These are phyloP conservation scores for Daldinia eschscholtzii DNA, from an alignment of 2,329 filamentous ascomycete species.

Conservation along the genomic window DNA sequence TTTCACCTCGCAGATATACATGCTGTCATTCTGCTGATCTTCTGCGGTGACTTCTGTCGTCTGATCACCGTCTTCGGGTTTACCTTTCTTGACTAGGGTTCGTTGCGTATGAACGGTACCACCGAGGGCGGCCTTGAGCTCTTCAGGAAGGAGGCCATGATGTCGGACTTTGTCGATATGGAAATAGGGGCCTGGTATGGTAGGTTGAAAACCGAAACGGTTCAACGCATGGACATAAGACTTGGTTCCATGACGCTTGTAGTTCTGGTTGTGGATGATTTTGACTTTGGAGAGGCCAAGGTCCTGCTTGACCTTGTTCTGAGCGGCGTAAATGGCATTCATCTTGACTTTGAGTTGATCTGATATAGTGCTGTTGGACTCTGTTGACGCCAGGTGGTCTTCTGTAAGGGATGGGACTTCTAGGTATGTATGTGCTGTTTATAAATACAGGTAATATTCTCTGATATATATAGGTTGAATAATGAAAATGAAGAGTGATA, in stretches of 20 bases:
- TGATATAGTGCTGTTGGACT: background rate
- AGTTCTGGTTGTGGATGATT: slow-evolving; percentile 69
- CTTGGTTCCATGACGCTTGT: slow-evolving; percentile 70
- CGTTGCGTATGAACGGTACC: slow-evolving; percentile 62
- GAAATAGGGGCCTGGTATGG: slow-evolving; percentile 71
- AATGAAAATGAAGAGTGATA: slow-evolving; percentile 10
- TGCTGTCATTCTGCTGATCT: slow-evolving; percentile 75
- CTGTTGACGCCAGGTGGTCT: slow-evolving; percentile 6
- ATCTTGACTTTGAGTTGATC: slow-evolving; percentile 47
- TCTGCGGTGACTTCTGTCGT: slow-evolving; percentile 68
- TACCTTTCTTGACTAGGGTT: slow-evolving; percentile 62
- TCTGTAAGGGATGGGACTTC: slow-evolving; percentile 24
- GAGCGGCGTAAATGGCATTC: slow-evolving; percentile 53
- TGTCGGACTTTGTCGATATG: slow-evolving; percentile 63
- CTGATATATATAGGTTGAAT: background rate
- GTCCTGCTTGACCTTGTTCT: slow-evolving; percentile 54
- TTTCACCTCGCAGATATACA: slow-evolving; percentile 71
- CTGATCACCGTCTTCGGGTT: slow-evolving; percentile 50
- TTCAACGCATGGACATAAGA: slow-evolving; percentile 72
- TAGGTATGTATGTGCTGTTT: slow-evolving; percentile 23
- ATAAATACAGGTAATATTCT: slow-evolving; percentile 6
- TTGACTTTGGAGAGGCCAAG: slow-evolving; percentile 61
- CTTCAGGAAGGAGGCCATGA: slow-evolving; percentile 58
- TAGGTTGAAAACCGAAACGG: slow-evolving; percentile 74
- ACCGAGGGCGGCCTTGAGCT: slow-evolving; percentile 60